Evolutionary conservation across 129 eudicot genomes (phyloP).

Genomic region (Deinandra increscens): DNA sequence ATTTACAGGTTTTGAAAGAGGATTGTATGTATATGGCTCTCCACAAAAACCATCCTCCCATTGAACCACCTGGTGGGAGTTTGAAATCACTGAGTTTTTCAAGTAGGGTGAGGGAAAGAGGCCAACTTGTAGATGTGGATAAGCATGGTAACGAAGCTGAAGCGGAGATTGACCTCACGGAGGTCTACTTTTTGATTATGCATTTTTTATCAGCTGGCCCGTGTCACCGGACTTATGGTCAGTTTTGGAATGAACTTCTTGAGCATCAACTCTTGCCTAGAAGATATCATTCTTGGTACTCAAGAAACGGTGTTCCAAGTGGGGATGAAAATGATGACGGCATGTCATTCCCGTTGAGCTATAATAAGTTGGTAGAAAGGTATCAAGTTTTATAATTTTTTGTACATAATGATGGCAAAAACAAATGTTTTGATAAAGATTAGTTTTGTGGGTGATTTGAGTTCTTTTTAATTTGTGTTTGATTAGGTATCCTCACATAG

Average conservation of each 20-base stretch:
- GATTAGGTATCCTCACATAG: constrained; percentile 75
- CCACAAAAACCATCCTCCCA: constrained; percentile 58
- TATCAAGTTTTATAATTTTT: constrained; percentile 22
- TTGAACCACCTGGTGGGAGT: constrained; percentile 45
- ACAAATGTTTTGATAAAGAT: neutral
- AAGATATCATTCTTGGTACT: constrained; percentile 97
- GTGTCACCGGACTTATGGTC: constrained; percentile 89
- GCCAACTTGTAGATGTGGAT: constrained; percentile 41
- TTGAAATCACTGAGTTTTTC: constrained; percentile 59
- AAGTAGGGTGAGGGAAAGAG: constrained; percentile 48
- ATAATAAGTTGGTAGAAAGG: constrained; percentile 85
- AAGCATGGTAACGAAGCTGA: constrained; percentile 44
- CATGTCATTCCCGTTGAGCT: constrained; percentile 79
- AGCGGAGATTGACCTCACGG: constrained; percentile 70
- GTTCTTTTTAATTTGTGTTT: constrained; percentile 21
- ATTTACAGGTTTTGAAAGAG: constrained; percentile 40
- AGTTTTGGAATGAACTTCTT: constrained; percentile 95
- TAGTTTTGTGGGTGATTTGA: constrained; percentile 16
- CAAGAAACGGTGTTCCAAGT: constrained; percentile 68
- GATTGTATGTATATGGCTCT: constrained; percentile 58
- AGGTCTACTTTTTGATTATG: constrained; percentile 92
- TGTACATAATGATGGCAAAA: neutral
- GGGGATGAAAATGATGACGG: constrained; percentile 97
- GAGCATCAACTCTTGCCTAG: constrained; percentile 93
- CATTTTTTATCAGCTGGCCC: constrained; percentile 96